These are phyloP conservation scores for Lipomyces kockii DNA, from an alignment of 805 yeast species.

Conservation along the genomic window DNA sequence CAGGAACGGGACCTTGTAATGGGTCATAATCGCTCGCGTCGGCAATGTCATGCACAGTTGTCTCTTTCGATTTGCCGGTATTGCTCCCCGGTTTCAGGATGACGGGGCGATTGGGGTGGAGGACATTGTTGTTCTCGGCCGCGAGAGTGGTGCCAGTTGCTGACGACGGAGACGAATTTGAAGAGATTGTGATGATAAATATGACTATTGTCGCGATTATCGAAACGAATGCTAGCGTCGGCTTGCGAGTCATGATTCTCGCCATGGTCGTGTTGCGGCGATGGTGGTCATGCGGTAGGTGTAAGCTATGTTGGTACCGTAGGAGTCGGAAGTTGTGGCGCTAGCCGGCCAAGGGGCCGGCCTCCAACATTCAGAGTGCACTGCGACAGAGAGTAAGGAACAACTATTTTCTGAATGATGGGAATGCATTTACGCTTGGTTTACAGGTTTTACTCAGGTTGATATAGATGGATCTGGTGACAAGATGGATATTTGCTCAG, in stretches of 20 bases:
- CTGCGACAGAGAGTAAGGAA: too few species aligned
- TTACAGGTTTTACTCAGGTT: neutral
- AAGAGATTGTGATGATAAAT: conserved; percentile 20
- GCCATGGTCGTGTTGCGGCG: conserved; percentile 12
- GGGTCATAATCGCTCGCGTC: conserved; percentile 38
- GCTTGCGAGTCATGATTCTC: conserved; percentile 10
- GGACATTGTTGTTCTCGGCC: neutral
- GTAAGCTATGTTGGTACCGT: neutral
- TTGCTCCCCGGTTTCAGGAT: conserved; percentile 5
- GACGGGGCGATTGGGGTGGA: neutral
- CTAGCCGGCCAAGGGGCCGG: neutral
- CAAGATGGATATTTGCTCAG: neutral
- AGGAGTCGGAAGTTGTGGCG: neutral
- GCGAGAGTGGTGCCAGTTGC: neutral
- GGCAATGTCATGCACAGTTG: conserved; percentile 24
- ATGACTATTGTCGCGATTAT: conserved; percentile 15
- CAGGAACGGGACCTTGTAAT: conserved; percentile 34
- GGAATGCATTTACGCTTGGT: neutral
- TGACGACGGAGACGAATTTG: neutral
- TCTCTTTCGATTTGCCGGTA: neutral
- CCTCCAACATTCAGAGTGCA: too few species aligned
- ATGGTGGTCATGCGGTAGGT: neutral
- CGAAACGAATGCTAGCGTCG: conserved; percentile 14
- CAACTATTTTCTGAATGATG: too few species aligned
- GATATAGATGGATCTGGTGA: neutral